Evolutionary conservation across 148 eudicot genomes (phyloP).

Genomic region (Rhododendron ovatum): DNA sequence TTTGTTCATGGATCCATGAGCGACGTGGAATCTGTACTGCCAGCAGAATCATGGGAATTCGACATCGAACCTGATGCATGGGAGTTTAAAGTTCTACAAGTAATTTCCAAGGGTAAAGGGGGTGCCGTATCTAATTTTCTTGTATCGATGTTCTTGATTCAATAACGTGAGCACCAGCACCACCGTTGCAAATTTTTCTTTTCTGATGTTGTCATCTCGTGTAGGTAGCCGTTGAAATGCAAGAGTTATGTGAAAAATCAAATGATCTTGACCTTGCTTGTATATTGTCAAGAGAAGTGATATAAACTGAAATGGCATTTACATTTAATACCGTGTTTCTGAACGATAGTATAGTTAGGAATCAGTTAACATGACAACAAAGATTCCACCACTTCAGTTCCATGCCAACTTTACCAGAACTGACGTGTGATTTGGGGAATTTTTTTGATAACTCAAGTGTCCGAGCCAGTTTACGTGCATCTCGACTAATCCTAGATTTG

Average conservation of each 20-base stretch:
- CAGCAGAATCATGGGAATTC: constrained; percentile 22
- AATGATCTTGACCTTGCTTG: background rate
- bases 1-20: constrained; percentile 15
- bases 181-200: background rate
- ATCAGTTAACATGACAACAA: background rate
- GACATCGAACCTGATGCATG: constrained; percentile 18
- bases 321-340: background rate
- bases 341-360: background rate
- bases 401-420: background rate
- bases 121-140: background rate
- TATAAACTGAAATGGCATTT: background rate
- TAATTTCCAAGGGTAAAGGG: background rate
- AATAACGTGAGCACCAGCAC: background rate
- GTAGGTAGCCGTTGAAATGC: background rate
- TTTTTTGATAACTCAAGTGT: background rate
- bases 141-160: background rate
- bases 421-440: background rate
- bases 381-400: background rate
- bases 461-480: no score
- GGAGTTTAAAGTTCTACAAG: constrained; percentile 9
- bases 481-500: background rate
- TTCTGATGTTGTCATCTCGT: background rate
- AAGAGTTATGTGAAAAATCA: background rate
- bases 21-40: constrained; percentile 3
- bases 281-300: background rate